Percentiles rank a stretch among this genome's conserved stretches.
Evolutionary conservation across 2,329 filamentous ascomycete species (phyloP).

Genomic region (Phyllosticta citrichinensis): DNA sequence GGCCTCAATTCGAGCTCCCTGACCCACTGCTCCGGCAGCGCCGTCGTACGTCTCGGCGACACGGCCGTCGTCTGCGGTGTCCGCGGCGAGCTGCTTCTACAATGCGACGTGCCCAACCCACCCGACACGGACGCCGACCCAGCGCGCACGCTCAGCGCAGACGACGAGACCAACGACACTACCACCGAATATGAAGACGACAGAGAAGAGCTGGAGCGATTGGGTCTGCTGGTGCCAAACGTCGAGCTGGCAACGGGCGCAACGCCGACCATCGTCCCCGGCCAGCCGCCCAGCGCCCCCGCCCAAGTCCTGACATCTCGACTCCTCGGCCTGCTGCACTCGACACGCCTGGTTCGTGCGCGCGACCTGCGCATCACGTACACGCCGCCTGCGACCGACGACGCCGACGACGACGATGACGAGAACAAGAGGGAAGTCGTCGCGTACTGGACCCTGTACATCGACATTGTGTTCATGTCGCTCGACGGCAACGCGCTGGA

Average conservation of each 20-base stretch:
- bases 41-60: slow-evolving; percentile 78
- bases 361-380: slow-evolving; percentile 67
- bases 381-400: slow-evolving; percentile 33
- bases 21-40: slow-evolving; percentile 81
- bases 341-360: slow-evolving; percentile 54
- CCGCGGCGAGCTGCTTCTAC: slow-evolving; percentile 71
- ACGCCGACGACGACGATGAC: slow-evolving; percentile 38
- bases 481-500: slow-evolving; percentile 90
- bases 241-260: slow-evolving; percentile 87
- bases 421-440: slow-evolving; percentile 49
- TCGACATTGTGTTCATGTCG: slow-evolving; percentile 90
- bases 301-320: slow-evolving; percentile 80
- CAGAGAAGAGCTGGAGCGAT: slow-evolving; percentile 31
- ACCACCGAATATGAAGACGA: slow-evolving; percentile 14
- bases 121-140: slow-evolving; percentile 17
- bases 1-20: slow-evolving; percentile 74
- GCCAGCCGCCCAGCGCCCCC: slow-evolving; percentile 65
- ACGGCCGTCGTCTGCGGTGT: slow-evolving; percentile 94
- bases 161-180: not conserved
- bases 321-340: slow-evolving; percentile 66
- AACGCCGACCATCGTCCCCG: slow-evolving; percentile 74
- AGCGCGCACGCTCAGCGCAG: slow-evolving; percentile 24
- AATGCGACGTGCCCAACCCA: slow-evolving; percentile 62
- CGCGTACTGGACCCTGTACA: slow-evolving; percentile 90
- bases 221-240: slow-evolving; percentile 80